Conservation (phyloP, 768 basidiomycete species). For the Pleurotus giganteus region DNA sequence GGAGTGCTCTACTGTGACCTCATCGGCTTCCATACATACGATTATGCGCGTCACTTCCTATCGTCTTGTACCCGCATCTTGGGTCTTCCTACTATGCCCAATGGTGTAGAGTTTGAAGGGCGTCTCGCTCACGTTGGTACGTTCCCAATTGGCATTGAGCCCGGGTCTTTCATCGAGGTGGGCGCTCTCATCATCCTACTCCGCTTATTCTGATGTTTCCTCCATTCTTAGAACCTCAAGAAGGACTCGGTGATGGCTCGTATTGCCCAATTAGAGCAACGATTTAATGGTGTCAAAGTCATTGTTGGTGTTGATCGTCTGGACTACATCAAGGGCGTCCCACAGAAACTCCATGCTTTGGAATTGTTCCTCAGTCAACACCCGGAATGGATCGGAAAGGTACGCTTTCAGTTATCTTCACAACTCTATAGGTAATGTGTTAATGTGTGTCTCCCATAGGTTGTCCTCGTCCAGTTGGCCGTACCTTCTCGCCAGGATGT, state of each 20-base stretch:
- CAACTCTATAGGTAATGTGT: background rate
- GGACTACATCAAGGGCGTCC: slow-evolving; percentile 99
- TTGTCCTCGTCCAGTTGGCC: slow-evolving; percentile 94
- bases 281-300: slow-evolving; percentile 93
- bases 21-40: slow-evolving; percentile 99
- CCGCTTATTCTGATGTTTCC: slow-evolving; percentile 9
- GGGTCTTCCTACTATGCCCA: slow-evolving; percentile 94
- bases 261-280: slow-evolving; percentile 77
- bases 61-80: slow-evolving; percentile 98
- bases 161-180: slow-evolving; percentile 84
- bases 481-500: slow-evolving; percentile 98
- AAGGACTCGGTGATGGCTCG: slow-evolving; percentile 80
- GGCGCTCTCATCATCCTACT: slow-evolving; percentile 14
- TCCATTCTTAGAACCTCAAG: slow-evolving; percentile 60
- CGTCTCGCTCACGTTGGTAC: slow-evolving; percentile 96
- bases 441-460: slow-evolving; percentile 37
- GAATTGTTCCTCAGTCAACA: slow-evolving; percentile 97
- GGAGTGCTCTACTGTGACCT: slow-evolving; percentile 95
- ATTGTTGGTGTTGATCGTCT: slow-evolving; percentile 98
- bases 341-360: slow-evolving; percentile 95
- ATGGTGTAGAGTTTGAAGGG: slow-evolving; percentile 95
- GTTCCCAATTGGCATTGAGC: slow-evolving; percentile 99
- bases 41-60: slow-evolving; percentile 98
- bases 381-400: slow-evolving; percentile 99
- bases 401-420: slow-evolving; percentile 21